Conservation (phyloP, 1,284 basidiomycete genomes). For the Sporisorium sorghi region DNA sequence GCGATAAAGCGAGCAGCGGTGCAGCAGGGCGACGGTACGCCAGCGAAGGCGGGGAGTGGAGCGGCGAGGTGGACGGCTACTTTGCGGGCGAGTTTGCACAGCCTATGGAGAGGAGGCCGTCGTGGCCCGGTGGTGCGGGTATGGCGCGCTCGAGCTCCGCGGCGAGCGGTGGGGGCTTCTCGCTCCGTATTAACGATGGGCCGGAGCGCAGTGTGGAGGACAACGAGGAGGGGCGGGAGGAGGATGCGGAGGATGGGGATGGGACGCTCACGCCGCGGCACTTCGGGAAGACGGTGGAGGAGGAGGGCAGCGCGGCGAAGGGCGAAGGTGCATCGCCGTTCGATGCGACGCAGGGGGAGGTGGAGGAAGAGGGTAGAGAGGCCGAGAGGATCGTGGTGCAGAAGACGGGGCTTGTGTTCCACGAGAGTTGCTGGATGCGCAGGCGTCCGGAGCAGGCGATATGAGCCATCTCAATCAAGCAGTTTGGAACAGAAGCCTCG, state of each 20-base stretch:
- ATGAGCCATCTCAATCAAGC: neutral
- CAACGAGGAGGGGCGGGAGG: neutral
- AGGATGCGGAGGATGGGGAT: slow-evolving; percentile 29
- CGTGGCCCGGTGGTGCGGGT: slow-evolving; percentile 9
- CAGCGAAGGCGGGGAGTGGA: slow-evolving; percentile 8
- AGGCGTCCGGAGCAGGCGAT: neutral
- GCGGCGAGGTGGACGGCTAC: slow-evolving; percentile 37
- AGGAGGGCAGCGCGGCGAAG: neutral
- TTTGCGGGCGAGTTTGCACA: slow-evolving; percentile 24
- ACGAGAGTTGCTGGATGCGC: slow-evolving; percentile 39
- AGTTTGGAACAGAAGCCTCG: too few relatives aligned
- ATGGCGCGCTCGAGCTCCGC: slow-evolving; percentile 30
- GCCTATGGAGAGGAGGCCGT: slow-evolving; percentile 1
- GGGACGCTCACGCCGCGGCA: slow-evolving; percentile 33
- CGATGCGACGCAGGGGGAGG: neutral
- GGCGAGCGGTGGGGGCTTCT: slow-evolving; percentile 26
- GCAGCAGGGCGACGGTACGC: slow-evolving; percentile 4
- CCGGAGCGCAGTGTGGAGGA: slow-evolving; percentile 2
- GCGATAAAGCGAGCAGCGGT: neutral
- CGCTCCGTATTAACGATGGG: slow-evolving; percentile 41
- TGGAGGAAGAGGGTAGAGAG: slow-evolving; percentile 6
- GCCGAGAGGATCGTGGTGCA: slow-evolving; percentile 42
- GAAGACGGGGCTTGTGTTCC: slow-evolving; percentile 34
- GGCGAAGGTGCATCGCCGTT: neutral
- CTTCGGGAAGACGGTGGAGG: neutral